Base-by-base conservation (phyloP, 1,139 yeast species). In the Dujonia santamariae region DNA sequence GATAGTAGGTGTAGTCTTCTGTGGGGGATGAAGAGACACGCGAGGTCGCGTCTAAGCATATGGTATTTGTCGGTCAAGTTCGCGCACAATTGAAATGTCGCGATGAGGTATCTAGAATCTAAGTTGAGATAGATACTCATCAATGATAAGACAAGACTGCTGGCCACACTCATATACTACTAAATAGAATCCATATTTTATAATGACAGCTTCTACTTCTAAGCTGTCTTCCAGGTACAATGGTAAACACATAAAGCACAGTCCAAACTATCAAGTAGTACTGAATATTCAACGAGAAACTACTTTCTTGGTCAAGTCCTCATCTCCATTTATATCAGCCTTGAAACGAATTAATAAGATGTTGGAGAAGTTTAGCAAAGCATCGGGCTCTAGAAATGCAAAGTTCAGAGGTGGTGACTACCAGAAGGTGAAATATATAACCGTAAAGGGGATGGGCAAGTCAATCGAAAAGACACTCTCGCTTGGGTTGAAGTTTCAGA, bases 391-490 rank as follows among this genome's bases (percentile, higher is more conserved):
- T 21, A 55, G 59, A 7, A 51, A 53, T 21, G 52, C 53, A 17
- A 67, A 64, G 41, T 66, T 60, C 37, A 67, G 68, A 35, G 54
- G 57, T 26, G 67, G 67, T 2, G 62, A 62, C 22, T 66, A 56
- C 43, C 63, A 60, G 36, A 58, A 63, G 22, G 60, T 64, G 2
- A 54, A 64, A 27, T 73, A 62, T 47, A 59, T 82, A 12, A 63
- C 71, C 0, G 69, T 83, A 2, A 61, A 75, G 41, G 92, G 87
- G 0, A 80, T 82, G 86, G 90, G 90, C 2, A 72, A 68, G 35
- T 71, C 85, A 5, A 73, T 79, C 4, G 75, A 67, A 31, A 79
- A 72, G 47, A 71, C 80, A 0, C 40, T 80, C 8, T 58, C 75
- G 9, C 43, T 81, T 1, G 86, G 75, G 0, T 50, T 75, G 19